These are phyloP conservation scores for Suillus brevipes DNA, from an alignment of 768 basidiomycete species.

Conservation along the genomic window DNA sequence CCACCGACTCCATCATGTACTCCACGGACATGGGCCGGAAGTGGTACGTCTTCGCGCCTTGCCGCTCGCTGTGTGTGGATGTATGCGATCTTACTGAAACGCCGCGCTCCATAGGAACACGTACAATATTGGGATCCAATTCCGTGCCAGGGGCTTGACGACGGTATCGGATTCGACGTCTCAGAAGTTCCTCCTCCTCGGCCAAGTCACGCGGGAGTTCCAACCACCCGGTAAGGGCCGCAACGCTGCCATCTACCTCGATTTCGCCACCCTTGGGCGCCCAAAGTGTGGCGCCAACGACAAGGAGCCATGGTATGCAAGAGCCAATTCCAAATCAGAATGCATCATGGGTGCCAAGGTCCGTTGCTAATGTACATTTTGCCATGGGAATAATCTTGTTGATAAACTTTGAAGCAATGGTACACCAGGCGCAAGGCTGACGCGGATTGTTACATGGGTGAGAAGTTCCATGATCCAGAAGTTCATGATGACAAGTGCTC, in stretches of 20 bases:
- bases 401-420: conserved; percentile 69
- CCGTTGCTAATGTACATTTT: conserved; percentile 14
- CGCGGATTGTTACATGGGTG: conserved; percentile 85
- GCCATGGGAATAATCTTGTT: neutral
- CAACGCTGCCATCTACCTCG: conserved; percentile 75
- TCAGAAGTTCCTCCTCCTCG: conserved; percentile 92
- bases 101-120: conserved; percentile 50
- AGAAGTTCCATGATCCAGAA: conserved; percentile 87
- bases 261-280: conserved; percentile 70
- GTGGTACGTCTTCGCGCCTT: conserved; percentile 58
- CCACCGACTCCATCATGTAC: conserved; percentile 67
- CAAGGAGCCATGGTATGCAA: conserved; percentile 88
- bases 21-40: conserved; percentile 79
- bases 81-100: conserved; percentile 9
- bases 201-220: conserved; percentile 66
- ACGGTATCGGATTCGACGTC: conserved; percentile 95
- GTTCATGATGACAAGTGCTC: conserved; percentile 80
- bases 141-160: conserved; percentile 76
- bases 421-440: conserved; percentile 81
- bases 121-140: conserved; percentile 64
- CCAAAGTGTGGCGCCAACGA: conserved; percentile 71
- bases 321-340: conserved; percentile 57
- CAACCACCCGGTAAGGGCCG: conserved; percentile 51
- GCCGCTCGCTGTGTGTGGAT: neutral
- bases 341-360: conserved; percentile 97